Base-by-base conservation (phyloP, 1,139 yeast genomes). In the Zygoascus meyerae region DNA sequence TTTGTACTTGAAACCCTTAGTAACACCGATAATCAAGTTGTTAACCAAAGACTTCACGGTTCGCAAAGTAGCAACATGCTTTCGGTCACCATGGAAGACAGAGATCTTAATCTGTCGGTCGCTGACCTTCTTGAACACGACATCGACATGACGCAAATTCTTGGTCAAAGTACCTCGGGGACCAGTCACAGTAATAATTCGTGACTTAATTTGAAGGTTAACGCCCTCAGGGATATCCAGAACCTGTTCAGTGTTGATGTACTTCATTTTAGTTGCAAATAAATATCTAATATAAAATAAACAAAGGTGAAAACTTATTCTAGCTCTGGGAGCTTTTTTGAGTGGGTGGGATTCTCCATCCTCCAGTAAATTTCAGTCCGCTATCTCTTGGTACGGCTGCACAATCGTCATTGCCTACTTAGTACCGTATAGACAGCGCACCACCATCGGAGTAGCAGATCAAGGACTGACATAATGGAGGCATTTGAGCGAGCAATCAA, bases 21-120 rank as follows among this genome's bases (percentile, higher is more conserved):
- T 92, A 70, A 92, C 98, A 85, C 99, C 98, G 61, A 86, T 86
- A 77, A 92, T 75, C 82, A 92, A 75, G 87, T 94, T 92, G 70
- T 87, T 72, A 67, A 92, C 79, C 70, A 92, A 78, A 62, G 97
- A 86, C 79, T 89, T 89, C 74, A 92, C 97, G 58, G 98, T 92
- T 82, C 97, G 90, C 73, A 92, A 81, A 70, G 97, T 87, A 72
- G 99, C 99, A 73, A 92, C 97, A 78, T 92, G 98, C 83, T 92
- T 92, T 83, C 97, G 89, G 86, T 87, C 96, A 78, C 98, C 98
- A 73, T 90, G 87, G 85, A 86, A 95, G 60, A 94, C 96, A 65
- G 89, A 78, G 69, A 92, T 81, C 78, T 83, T 85, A 75, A 94
- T 77, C 65, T 81, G 81, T 59, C 70, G 75, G 75, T 79, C 74